Evolutionary conservation across 2,329 filamentous ascomycete genomes (phyloP).

Genomic region (Penicillium frequentans): DNA sequence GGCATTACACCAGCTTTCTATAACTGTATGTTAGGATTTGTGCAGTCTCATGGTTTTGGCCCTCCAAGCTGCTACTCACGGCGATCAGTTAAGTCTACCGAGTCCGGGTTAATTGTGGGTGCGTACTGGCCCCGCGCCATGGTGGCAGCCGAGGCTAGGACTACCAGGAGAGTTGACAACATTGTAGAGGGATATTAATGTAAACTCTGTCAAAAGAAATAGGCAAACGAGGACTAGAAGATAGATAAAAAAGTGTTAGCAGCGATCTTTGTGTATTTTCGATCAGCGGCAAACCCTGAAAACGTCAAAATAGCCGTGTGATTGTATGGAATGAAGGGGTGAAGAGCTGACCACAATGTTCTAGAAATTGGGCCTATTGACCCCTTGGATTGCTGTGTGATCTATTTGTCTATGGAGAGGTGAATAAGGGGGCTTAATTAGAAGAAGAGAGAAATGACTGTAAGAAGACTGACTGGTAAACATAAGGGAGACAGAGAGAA

Average conservation of each 20-base stretch:
- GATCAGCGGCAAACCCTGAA: background rate
- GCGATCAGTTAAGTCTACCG: constrained; percentile 36
- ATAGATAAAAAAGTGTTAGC: background rate
- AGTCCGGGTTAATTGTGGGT: constrained; percentile 36
- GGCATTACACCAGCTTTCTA: constrained; percentile 44
- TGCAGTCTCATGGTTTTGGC: background rate
- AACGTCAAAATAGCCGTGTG: background rate
- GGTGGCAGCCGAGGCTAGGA: constrained; percentile 30
- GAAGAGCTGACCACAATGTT: background rate
- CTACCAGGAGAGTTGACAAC: constrained; percentile 28
- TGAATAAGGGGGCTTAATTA: background rate
- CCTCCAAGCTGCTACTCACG: constrained; percentile 24
- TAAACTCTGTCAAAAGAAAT: too few species aligned
- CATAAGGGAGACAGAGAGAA: background rate
- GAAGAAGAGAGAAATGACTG: background rate
- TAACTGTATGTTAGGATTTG: background rate
- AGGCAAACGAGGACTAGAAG: background rate
- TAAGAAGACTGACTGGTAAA: background rate
- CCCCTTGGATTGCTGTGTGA: too few species aligned
- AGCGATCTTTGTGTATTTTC: background rate
- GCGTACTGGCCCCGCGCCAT: constrained; percentile 35
- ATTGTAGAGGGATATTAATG: background rate
- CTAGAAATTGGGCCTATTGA: background rate
- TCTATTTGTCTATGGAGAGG: background rate
- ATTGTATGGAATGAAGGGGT: background rate